Evolutionary conservation across 75 land plant genomes (phyloP), one percentile per base, ranked within the genome.

Genomic region (Pseudotsuga menziesii): DNA sequence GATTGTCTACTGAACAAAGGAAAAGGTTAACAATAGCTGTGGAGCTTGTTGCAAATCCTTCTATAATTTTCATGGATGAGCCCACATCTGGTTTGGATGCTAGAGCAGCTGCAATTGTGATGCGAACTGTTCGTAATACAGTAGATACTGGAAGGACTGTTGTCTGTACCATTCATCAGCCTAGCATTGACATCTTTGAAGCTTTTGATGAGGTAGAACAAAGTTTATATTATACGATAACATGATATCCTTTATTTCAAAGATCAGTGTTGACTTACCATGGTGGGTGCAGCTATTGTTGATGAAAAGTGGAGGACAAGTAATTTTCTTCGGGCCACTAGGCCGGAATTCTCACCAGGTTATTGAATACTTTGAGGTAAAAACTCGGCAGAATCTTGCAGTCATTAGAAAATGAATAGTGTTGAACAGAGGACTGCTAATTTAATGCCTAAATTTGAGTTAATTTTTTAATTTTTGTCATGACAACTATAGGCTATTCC

Each of bases 1-100:
- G 90, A 23, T 80, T 88, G 58, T 86, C 90, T 3, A 83, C 85
- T 35, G 88, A 89, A 71, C 90, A 89, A 73, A 77, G 88, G 15
- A 88, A 89, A 77, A 81, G 90, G 22, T 78, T 89, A 19, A 89
- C 86, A 55, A 89, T 86, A 54, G 90, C 90, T 54, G 91, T 91
- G 82, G 91, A 91, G 72, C 83, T 91, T 56, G 91, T 91, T 27
- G 94, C 94, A 35, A 91, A 91, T 75, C 94, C 94, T 27, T 91
- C 94, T 39, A 91, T 91, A 63, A 90, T 91, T 19, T 91, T 88
- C 69, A 88, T 88, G 90, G 88, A 88, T 83, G 90, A 88, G 72
- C 88, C 90, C 8, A 91, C 93, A 6, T 89, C 91, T 61, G 89
- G 91, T 19, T 82, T 91, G 75, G 93, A 91, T 83, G 91, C 91